Evolutionary conservation across 495 filamentous ascomycete genomes (phyloP).

Genomic region (Elaphomyces granulatus): DNA sequence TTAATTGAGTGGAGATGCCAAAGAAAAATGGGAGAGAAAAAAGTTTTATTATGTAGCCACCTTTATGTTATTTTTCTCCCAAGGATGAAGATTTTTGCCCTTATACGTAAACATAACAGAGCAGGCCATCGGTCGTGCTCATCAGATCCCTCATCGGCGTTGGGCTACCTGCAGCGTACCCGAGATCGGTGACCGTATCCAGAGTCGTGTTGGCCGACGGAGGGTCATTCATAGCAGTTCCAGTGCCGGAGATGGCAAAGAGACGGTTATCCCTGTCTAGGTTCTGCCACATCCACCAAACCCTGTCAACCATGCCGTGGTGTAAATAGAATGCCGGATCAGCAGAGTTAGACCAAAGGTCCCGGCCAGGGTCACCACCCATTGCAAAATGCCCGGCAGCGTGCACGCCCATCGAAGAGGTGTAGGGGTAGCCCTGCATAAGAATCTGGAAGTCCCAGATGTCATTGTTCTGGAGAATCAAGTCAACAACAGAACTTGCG

Average conservation of each 20-base stretch:
- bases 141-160: slow-evolving; percentile 32
- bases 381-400: slow-evolving; percentile 50
- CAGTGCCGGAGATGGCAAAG: slow-evolving; percentile 36
- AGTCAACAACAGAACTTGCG: slow-evolving; percentile 29
- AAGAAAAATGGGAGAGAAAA: too few relatives aligned
- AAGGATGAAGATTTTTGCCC: too few relatives aligned
- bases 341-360: slow-evolving; percentile 43
- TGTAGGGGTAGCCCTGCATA: slow-evolving; percentile 36
- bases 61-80: too few relatives aligned
- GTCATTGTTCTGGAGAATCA: slow-evolving; percentile 30
- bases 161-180: slow-evolving; percentile 22
- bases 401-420: slow-evolving; percentile 40
- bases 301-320: slow-evolving; percentile 53
- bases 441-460: slow-evolving; percentile 38
- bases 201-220: slow-evolving; percentile 34
- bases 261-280: slow-evolving; percentile 32
- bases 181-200: slow-evolving; percentile 29
- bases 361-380: slow-evolving; percentile 45
- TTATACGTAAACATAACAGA: slow-evolving; percentile 44
- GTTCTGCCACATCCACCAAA: slow-evolving; percentile 60
- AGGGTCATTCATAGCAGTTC: slow-evolving; percentile 41
- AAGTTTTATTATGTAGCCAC: too few relatives aligned
- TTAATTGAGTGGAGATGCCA: too few relatives aligned
- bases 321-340: slow-evolving; percentile 59
- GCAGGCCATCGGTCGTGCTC: slow-evolving; percentile 37